Evolutionary conservation across 306 rosid species (phyloP).

Genomic region (Astragalus membranaceus): DNA sequence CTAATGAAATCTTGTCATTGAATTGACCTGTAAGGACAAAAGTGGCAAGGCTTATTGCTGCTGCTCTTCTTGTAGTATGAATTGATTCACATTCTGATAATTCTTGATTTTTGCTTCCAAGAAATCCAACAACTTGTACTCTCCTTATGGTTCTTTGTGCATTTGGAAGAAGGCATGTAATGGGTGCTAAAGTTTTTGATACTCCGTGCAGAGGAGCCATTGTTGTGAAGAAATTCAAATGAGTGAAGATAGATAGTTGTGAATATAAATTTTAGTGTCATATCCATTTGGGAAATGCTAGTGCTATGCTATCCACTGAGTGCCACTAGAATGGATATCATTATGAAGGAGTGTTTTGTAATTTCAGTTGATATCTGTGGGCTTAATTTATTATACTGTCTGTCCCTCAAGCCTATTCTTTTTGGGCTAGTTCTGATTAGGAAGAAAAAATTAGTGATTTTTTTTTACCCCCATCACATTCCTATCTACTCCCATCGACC

Average conservation of each 20-base stretch:
- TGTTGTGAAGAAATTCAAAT: constrained; percentile 13
- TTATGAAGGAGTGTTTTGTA: constrained; percentile 30
- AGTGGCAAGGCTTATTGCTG: constrained; percentile 60
- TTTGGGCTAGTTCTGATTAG: not conserved
- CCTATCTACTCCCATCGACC: no score
- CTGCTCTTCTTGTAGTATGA: constrained; percentile 60
- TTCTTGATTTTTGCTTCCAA: constrained; percentile 39
- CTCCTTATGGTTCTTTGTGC: constrained; percentile 4
- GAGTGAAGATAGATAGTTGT: not conserved
- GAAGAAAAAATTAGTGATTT: no score
- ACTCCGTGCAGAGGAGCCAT: constrained; percentile 68
- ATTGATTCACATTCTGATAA: constrained; percentile 30
- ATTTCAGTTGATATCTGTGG: not conserved
- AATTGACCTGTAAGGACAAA: constrained; percentile 37
- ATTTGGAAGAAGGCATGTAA: constrained; percentile 49
- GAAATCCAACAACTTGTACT: constrained; percentile 28
- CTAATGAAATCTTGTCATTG: constrained; percentile 37
- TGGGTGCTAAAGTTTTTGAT: constrained; percentile 41
- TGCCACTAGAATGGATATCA: constrained; percentile 55
- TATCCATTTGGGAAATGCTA: constrained; percentile 21
- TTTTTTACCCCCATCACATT: no score
- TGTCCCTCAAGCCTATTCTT: not conserved
- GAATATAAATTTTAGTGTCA: no score
- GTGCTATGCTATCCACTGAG: constrained; percentile 24
- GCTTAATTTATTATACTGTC: not conserved